These are phyloP conservation scores for Pyricularia sp. DNA, from an alignment of 2,329 filamentous ascomycete genomes.

Conservation along the genomic window DNA sequence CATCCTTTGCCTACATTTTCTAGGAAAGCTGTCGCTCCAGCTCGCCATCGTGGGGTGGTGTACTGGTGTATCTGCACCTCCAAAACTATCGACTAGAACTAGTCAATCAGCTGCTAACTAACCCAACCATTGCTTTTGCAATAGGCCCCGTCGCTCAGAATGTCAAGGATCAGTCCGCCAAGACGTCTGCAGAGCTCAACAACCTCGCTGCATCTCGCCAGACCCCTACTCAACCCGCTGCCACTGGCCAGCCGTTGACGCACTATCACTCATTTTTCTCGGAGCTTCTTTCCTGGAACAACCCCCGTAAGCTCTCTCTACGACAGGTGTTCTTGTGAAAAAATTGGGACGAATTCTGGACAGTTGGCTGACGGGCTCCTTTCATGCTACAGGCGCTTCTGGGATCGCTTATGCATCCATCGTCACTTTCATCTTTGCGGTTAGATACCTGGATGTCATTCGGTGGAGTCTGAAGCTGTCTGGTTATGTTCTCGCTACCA, in stretches of 20 bases:
- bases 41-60: neutral
- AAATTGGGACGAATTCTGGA: neutral
- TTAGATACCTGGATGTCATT: constrained; percentile 56
- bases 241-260: constrained; percentile 53
- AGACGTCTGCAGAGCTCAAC: constrained; percentile 46
- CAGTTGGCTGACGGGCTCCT: constrained; percentile 14
- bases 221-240: constrained; percentile 42
- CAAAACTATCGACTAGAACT: neutral
- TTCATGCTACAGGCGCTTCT: constrained; percentile 41
- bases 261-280: constrained; percentile 66
- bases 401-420: constrained; percentile 53
- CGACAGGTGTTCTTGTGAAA: neutral
- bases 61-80: neutral
- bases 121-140: constrained; percentile 4
- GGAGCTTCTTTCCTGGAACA: constrained; percentile 60
- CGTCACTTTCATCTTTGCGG: constrained; percentile 50
- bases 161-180: constrained; percentile 44
- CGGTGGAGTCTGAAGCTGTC: constrained; percentile 58
- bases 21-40: neutral
- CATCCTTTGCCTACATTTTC: neutral
- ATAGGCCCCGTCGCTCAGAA: constrained; percentile 50
- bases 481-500: constrained; percentile 51
- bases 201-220: constrained; percentile 48
- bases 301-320: constrained; percentile 43
- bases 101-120: constrained; percentile 4